These are phyloP conservation scores for Leishmania lainsoni DNA, from an alignment of 208 protist genomes.

Conservation along the genomic window DNA sequence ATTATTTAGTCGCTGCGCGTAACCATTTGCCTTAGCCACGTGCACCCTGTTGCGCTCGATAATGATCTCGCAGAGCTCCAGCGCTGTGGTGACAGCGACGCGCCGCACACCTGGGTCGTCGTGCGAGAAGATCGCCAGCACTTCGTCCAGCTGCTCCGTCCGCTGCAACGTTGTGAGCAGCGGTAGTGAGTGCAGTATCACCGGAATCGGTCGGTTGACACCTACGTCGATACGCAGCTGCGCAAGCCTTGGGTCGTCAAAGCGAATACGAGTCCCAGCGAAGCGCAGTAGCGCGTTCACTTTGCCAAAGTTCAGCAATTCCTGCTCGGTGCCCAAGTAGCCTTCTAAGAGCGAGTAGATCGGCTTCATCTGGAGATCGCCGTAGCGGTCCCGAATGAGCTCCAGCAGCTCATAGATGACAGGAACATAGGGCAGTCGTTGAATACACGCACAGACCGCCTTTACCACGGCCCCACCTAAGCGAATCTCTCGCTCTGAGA, in stretches of 20 bases:
- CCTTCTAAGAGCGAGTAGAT: slow-evolving; percentile 68
- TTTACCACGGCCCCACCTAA: slow-evolving; percentile 30
- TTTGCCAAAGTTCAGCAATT: slow-evolving; percentile 70
- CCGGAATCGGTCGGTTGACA: slow-evolving; percentile 29
- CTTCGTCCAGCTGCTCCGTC: slow-evolving; percentile 73
- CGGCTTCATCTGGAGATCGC: slow-evolving; percentile 39
- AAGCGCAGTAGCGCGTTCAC: slow-evolving; percentile 77
- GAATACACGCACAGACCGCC: slow-evolving; percentile 44
- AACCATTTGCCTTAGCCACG: slow-evolving; percentile 2
- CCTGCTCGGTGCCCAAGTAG: slow-evolving; percentile 56
- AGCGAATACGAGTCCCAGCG: slow-evolving; percentile 38
- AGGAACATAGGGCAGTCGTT: slow-evolving; percentile 51
- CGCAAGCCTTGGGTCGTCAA: slow-evolving; percentile 41
- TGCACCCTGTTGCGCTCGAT: slow-evolving; percentile 31
- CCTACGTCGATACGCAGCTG: slow-evolving; percentile 56
- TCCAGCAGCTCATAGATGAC: slow-evolving; percentile 65
- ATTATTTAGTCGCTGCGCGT: slow-evolving; percentile 44
- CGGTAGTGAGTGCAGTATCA: slow-evolving; percentile 71
- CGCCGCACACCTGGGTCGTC: slow-evolving; percentile 62
- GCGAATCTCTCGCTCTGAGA: slow-evolving; percentile 28
- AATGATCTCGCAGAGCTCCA: slow-evolving; percentile 72
- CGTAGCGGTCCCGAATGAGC: slow-evolving; percentile 53
- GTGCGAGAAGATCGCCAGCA: slow-evolving; percentile 80
- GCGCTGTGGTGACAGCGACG: slow-evolving; percentile 58
- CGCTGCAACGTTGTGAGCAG: slow-evolving; percentile 68